Base-by-base conservation (phyloP, 2,329 filamentous ascomycete species). In the Fonsecaea pedrosoi region DNA sequence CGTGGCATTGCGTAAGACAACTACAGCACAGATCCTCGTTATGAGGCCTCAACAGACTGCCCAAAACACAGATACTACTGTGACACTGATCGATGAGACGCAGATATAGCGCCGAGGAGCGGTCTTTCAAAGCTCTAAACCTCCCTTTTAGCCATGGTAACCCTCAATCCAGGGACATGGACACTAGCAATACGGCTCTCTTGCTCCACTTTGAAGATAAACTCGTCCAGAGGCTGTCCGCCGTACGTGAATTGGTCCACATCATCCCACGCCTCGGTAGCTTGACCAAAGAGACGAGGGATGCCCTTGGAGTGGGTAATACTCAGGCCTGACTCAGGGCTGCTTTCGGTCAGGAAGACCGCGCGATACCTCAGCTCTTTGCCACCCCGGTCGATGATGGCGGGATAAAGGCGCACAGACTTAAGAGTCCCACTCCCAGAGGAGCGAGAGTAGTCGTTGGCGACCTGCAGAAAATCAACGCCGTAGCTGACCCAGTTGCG, bases 401-500 rank as follows among this genome's bases (percentile, higher is more conserved):
- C 54, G 15, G 54, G 54, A 37, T 57, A 57, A 57, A 57, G 54
- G 8, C 54, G 54, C 35, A 57, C 54, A 57, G 54, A 57, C 35
- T 34, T 10, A 32, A 57, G 54, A 57, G 21, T 57, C 25, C 54
- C 54, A 35, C 54, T 57, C 13, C 54, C 54, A 37, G 54, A 13
- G 25, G 32, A 38, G 35, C 54, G 54, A 35, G 54, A 57, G 25
- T 57, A 57, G 10, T 34, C 21, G 54, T 57, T 37, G 21, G 54
- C 54, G 13, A 57, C 56, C 60, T 64, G 25, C 25, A 78, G 69
- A 8, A 78, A 54, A 58, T 79, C 75, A 4, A 76, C 73, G 15
- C 75, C 75, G 53, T 78, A 77, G 54, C 64, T 73, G 54, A 74
- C 71, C 71, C 75, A 79, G 1, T 67, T 60, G 1, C 72, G 72